Evolutionary conservation across 2,329 filamentous ascomycete genomes (phyloP).

Genomic region (Venturia pyrina): DNA sequence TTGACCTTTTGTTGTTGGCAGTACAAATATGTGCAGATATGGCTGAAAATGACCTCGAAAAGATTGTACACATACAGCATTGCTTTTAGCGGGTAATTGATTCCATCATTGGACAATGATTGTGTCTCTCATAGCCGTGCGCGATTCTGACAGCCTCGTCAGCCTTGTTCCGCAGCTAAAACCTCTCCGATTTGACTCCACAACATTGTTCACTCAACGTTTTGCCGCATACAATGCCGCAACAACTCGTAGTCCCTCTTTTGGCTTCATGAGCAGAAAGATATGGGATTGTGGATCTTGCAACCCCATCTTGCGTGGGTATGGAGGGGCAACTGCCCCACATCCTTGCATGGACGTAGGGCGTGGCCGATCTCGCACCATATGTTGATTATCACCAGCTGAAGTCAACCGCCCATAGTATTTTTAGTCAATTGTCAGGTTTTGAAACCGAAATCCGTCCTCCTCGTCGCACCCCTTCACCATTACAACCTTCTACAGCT

Average conservation of each 20-base stretch:
- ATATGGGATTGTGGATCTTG: constrained; percentile 2
- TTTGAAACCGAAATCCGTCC: too few relatives aligned
- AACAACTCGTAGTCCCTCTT: background rate
- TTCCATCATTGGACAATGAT: background rate
- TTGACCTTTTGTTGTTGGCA: constrained; percentile 1
- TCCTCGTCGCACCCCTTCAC: too few relatives aligned
- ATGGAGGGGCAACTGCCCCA: background rate
- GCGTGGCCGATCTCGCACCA: background rate
- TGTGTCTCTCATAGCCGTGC: background rate
- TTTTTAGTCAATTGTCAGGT: too few relatives aligned
- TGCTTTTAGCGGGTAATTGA: constrained; percentile 1
- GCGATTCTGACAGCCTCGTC: background rate
- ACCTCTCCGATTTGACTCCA: background rate
- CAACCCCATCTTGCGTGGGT: background rate
- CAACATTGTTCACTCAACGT: background rate
- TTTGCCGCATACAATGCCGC: background rate
- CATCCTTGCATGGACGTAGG: background rate
- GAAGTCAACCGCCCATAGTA: too few relatives aligned
- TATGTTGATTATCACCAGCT: background rate
- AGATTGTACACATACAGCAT: constrained; percentile 1
- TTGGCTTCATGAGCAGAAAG: background rate
- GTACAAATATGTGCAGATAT: background rate
- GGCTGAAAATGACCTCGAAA: background rate
- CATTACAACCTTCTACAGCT: too few relatives aligned
- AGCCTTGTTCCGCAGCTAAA: background rate